phyloP scores from a whole-genome alignment of 164 flowering plant genomes.

The Vitis riparia region DNA sequence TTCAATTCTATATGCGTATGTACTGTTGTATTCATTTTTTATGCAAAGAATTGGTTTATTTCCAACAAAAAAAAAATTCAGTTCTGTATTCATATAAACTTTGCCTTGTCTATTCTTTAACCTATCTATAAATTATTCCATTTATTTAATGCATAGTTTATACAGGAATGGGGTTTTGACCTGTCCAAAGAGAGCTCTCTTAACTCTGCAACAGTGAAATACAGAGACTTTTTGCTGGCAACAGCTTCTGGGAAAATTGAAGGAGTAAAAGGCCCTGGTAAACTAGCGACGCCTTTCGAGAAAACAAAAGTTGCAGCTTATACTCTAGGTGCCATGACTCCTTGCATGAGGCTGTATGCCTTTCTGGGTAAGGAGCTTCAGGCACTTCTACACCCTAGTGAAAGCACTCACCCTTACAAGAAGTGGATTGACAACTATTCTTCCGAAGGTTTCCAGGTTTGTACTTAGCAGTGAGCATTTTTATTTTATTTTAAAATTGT shows the following conservation, averaged over 20 bases:
- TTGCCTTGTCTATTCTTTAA: background rate
- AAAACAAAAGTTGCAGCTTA: conserved; percentile 95
- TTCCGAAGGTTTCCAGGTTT: conserved; percentile 72
- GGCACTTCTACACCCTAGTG: conserved; percentile 39
- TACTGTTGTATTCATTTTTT: no score
- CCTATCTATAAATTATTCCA: background rate
- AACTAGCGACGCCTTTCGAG: conserved; percentile 94
- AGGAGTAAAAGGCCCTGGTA: conserved; percentile 79
- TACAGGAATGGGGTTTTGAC: conserved; percentile 84
- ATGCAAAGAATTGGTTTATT: no score
- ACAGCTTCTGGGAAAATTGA: conserved; percentile 96
- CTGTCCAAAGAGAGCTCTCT: conserved; percentile 39
- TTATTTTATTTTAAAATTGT: background rate
- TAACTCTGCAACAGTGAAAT: conserved; percentile 64
- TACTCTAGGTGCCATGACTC: conserved; percentile 88
- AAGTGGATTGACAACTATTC: conserved; percentile 85
- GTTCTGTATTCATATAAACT: no score
- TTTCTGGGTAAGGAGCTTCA: conserved; percentile 69
- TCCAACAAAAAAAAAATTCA: no score
- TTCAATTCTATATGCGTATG: no score
- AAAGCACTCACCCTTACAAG: conserved; percentile 52
- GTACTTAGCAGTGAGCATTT: conserved; percentile 9
- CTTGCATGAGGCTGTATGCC: conserved; percentile 92
- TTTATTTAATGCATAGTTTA: conserved; percentile 17
- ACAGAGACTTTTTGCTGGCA: conserved; percentile 81